Evolutionary conservation across 2,329 filamentous ascomycete genomes (phyloP), one percentile per base, ranked within the genome.

Genomic region (Claviceps capensis): DNA sequence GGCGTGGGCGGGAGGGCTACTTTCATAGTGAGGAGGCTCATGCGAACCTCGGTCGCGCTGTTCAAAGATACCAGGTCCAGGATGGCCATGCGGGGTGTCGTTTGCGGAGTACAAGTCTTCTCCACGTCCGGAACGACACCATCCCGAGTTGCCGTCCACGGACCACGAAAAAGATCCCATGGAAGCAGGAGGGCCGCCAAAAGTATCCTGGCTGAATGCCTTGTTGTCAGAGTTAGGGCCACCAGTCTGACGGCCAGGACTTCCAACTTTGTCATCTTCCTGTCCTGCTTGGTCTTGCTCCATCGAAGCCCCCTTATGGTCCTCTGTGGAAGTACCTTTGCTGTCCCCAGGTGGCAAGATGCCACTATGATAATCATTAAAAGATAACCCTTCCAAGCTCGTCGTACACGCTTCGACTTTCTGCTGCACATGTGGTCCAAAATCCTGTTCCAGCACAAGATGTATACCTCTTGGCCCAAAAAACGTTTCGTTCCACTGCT

Each of bases 401-500:
- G 52, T 41, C 40, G 41, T 7, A 16, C 56, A 57, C 52, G 1
- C 57, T 50, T 9, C 52, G 48, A 17, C 49, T 23, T 38, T 52
- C 48, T 4, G 54, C 46, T 38, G 56, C 45, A 43, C 6, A 43
- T 47, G n/a, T 53, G 47, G 8, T 9, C 58, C 57, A 4, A 47
- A 49, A 26, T 36, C 51, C 1, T 56, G 57, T 19, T 62, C 54
- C 4, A 73, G 58, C 1, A 59, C 62, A 42, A 81, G 67, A 2
- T 58, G 62, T 9, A 81, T 63, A 14, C 72, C 72, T 11, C 78
- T 66, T 2, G 74, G 75, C 1, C 58, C 63, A 53, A 81, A 82
- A 62, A 81, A 81, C 4, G 72, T 70, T 3, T 70, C 67, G 56
- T 82, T 81, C 78, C 78, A 82, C 57, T 79, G 73, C 46, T 66